Conservation (phyloP, 2,329 filamentous ascomycete genomes). For the Pseudogymnoascus sp. region DNA sequence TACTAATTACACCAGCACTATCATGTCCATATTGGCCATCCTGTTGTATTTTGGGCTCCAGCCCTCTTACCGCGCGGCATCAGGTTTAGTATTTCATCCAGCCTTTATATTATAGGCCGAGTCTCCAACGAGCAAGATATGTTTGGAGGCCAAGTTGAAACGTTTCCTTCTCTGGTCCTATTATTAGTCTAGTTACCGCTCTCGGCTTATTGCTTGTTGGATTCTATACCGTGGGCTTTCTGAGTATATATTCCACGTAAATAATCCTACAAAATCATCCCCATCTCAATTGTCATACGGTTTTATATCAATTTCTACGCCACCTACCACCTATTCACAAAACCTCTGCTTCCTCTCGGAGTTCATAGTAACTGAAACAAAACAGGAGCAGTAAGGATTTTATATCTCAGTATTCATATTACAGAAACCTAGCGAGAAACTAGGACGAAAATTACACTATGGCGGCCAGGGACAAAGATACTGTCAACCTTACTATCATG, state of each 20-base stretch:
- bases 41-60: neutral
- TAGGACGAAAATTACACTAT: neutral
- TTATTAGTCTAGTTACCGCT: neutral
- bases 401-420: neutral
- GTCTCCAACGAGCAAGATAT: neutral
- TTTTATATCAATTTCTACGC: neutral
- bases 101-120: too few relatives aligned
- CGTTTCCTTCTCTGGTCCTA: neutral
- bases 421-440: neutral
- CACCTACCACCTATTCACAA: neutral
- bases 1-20: neutral
- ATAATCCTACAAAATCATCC: neutral
- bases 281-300: neutral
- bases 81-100: neutral
- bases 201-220: neutral
- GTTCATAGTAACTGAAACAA: neutral
- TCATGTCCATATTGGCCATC: neutral
- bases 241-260: neutral
- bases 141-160: neutral
- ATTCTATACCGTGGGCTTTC: neutral
- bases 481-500: neutral
- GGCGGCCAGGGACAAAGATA: neutral
- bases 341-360: neutral
- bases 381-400: neutral
- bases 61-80: neutral